Evolutionary conservation across 2,329 filamentous ascomycete genomes (phyloP), one percentile per base, ranked within the genome.

Genomic region (Fusarium sp.): DNA sequence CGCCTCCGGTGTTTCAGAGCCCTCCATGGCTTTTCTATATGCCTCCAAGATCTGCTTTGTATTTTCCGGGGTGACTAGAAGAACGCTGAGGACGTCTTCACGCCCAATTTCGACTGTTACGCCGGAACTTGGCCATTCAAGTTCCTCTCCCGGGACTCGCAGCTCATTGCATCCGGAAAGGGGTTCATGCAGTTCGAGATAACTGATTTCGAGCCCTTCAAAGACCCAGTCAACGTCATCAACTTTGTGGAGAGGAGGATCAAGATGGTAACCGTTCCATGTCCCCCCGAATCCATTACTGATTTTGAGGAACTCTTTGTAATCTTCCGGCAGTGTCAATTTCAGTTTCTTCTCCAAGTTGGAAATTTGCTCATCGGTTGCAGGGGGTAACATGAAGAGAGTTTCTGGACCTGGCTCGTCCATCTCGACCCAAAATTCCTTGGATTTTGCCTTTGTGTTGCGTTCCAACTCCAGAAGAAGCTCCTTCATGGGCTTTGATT

Each of bases 231-330:
- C n/a, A 15, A 72, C 43, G 1, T 68, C 41, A 7, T 71, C 57
- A 4, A 68, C 60, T 15, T 32, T 45, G 6, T 24, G 43, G 3
- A 72, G 22, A 1, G 41, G 52, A 9, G 54, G 39, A 1, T 68
- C 69, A 5, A 50, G 46, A 17, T 52, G 59, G 17, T 56, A 68
- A 3, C 70, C 70, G 11, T 72, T 72, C 70, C 67, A 72, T 17
- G 59, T 53, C 3, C 55, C 24, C 15, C 61, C 67, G 40, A 71
- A 68, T 0, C 70, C 70, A 35, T 72, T 72, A 14, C 40, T 72
- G 14, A 68, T 57, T 19, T 54, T 68, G 1, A 72, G 30, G 14
- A 72, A 72, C 1, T 64, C 58, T 6, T 72, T 72, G 15, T 71
- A 71, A 28, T 71, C 69, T 2, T 49, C 43, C n/a, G 70, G 70